Base-by-base conservation (phyloP, 2,329 filamentous ascomycete genomes). In the Trichoderma sp. region DNA sequence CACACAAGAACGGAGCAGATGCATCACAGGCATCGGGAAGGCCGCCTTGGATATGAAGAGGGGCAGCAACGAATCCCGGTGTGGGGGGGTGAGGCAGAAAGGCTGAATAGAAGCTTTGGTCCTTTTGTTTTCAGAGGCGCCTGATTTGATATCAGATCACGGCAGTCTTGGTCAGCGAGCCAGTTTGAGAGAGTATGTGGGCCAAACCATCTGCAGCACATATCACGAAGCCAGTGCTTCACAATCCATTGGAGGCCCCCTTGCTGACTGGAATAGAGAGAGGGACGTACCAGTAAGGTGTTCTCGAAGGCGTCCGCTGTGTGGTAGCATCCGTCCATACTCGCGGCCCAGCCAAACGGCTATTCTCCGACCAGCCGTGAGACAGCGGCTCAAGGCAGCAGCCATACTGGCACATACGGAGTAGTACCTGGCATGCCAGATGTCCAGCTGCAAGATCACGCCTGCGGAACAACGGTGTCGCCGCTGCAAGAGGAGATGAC, bases 401-500 rank as follows among this genome's bases (percentile, higher is more conserved):
- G 16, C 40, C 40, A 43, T 43, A 43, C 40, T 19, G 19, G 40
- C 19, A 43, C 40, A 43, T 10, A 43, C 40, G 40, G 40, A 43
- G 40, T 43, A 43, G 31, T 35, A 53, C 11, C 33, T 47, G 19
- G 63, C 19, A 66, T 67, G 63, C 63, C 53, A 67, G 63, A 67
- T 67, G 53, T 43, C 55, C 29, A 59, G 63, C 53, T 67, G 63
- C 63, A 47, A 67, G 63, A 67, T 67, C 63, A 67, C 63, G 40
- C 63, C 63, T 67, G 63, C 63, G 57, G 35, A 47, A 40, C 56
- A 67, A 67, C 63, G 63, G 63, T 67, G 63, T 67, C 63, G 63
- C 63, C 63, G 63, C 63, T 67, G 63, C 63, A 59, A 59, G 63
- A 59, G 63, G 63, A 67, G 63, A 67, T 67, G 63, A 67, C 63